Evolutionary conservation across 1,284 basidiomycete species (phyloP).

Genomic region (Pseudozyma flocculosa): DNA sequence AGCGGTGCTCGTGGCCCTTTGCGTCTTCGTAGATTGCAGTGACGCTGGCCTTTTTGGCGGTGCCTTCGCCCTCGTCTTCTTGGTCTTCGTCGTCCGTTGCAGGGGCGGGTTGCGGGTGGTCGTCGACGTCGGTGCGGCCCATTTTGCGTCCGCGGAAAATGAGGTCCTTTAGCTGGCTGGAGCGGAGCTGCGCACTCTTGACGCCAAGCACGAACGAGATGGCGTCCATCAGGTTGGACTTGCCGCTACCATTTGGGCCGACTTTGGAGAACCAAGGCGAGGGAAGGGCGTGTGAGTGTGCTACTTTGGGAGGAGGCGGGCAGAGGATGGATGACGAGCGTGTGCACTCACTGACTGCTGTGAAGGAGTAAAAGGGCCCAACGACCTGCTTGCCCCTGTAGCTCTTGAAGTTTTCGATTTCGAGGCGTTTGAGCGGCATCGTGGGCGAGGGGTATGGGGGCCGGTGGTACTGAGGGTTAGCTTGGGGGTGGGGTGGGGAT

Average conservation of each 20-base stretch:
- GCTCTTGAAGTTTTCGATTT: conserved; percentile 57
- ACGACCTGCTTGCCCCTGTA: conserved; percentile 84
- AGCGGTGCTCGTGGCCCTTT: conserved; percentile 78
- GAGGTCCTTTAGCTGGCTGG: conserved; percentile 88
- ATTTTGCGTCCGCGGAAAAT: conserved; percentile 87
- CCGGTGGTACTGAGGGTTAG: too few relatives aligned
- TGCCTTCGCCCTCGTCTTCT: conserved; percentile 71
- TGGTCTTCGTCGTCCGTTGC: conserved; percentile 64
- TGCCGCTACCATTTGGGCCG: conserved; percentile 97
- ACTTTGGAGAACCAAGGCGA: conserved; percentile 14
- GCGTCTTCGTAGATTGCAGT: conserved; percentile 83
- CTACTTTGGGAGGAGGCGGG: background rate
- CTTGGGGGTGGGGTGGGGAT: background rate
- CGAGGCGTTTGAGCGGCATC: conserved; percentile 55
- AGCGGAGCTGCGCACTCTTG: conserved; percentile 86
- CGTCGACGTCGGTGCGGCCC: conserved; percentile 59
- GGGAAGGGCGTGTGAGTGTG: background rate
- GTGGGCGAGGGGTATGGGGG: conserved; percentile 4
- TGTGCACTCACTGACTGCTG: conserved; percentile 72
- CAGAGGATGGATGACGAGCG: too few relatives aligned
- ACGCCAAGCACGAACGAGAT: conserved; percentile 98
- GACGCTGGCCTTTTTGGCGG: conserved; percentile 90
- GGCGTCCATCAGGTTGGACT: conserved; percentile 99
- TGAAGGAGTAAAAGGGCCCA: conserved; percentile 88
- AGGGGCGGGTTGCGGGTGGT: too few relatives aligned